Conservation (phyloP, 495 filamentous ascomycete genomes). For the Acidomyces sp. region DNA sequence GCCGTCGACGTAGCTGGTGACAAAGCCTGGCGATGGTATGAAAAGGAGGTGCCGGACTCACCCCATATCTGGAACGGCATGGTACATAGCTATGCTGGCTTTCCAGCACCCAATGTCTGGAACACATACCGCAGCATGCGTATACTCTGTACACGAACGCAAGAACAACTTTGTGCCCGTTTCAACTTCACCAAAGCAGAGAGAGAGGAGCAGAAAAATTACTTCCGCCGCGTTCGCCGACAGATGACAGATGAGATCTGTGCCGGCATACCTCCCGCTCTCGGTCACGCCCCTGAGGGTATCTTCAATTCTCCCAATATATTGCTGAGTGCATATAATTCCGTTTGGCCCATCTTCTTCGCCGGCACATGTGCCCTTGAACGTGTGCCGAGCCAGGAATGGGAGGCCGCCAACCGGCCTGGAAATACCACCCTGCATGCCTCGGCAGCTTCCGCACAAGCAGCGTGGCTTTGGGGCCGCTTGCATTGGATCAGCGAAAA, state of each 20-base stretch:
- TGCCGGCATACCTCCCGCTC: constrained; percentile 4
- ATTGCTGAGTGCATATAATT: constrained; percentile 10
- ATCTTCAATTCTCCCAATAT: constrained; percentile 1
- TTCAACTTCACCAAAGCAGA: constrained; percentile 4
- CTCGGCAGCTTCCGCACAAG: constrained; percentile 12
- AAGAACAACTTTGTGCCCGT: constrained; percentile 9
- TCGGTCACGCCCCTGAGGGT: constrained; percentile 7
- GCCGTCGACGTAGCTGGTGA: neutral
- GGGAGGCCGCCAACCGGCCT: neutral
- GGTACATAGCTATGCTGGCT: constrained; percentile 4
- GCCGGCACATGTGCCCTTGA: constrained; percentile 17
- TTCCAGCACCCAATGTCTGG: constrained; percentile 3
- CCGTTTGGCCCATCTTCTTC: constrained; percentile 20
- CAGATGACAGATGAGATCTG: constrained; percentile 19
- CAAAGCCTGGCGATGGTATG: constrained; percentile 5
- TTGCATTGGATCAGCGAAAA: constrained; percentile 10
- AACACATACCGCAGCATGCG: constrained; percentile 9
- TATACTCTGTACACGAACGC: constrained; percentile 11
- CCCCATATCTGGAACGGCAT: constrained; percentile 18
- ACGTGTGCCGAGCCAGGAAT: constrained; percentile 2
- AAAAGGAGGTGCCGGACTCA: constrained; percentile 10
- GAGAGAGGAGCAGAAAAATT: constrained; percentile 9
- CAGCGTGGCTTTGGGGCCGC: constrained; percentile 12
- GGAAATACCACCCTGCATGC: neutral
- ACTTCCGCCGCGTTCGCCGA: constrained; percentile 13